Conservation (phyloP, 2,329 filamentous ascomycete species). For the Xylaria arbuscula region DNA sequence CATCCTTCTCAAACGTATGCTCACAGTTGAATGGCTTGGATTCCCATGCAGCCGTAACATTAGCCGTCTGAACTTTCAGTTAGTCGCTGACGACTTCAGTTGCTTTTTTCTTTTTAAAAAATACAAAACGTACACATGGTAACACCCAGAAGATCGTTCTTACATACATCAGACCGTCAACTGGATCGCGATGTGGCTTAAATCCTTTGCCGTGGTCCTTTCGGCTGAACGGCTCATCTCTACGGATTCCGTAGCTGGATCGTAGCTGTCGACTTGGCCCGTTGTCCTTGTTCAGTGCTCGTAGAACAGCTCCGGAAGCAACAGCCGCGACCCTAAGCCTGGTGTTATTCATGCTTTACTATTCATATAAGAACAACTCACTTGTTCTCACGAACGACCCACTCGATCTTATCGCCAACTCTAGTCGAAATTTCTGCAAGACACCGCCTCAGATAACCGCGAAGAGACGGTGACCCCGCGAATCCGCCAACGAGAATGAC, state of each 20-base stretch:
- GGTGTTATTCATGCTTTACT: neutral
- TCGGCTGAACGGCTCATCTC: neutral
- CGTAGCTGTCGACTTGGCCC: neutral
- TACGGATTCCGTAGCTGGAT: neutral
- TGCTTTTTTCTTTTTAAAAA: neutral
- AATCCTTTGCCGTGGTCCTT: neutral
- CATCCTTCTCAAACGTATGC: neutral
- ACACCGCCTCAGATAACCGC: neutral
- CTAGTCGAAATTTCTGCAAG: neutral
- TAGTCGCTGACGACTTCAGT: neutral
- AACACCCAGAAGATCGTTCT: neutral
- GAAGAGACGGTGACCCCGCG: neutral
- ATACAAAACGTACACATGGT: neutral
- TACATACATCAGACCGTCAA: neutral
- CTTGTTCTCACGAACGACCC: constrained; percentile 2
- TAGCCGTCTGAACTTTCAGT: neutral
- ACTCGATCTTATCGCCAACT: neutral
- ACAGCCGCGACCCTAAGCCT: neutral
- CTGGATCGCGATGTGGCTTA: neutral
- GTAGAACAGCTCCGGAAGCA: neutral
- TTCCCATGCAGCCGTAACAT: neutral
- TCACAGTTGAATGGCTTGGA: neutral
- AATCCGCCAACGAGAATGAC: neutral
- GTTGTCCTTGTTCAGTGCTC: neutral
- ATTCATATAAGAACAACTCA: neutral